Evolutionary conservation across 2,329 filamentous ascomycete species (phyloP).

Genomic region (Cadophora malorum): DNA sequence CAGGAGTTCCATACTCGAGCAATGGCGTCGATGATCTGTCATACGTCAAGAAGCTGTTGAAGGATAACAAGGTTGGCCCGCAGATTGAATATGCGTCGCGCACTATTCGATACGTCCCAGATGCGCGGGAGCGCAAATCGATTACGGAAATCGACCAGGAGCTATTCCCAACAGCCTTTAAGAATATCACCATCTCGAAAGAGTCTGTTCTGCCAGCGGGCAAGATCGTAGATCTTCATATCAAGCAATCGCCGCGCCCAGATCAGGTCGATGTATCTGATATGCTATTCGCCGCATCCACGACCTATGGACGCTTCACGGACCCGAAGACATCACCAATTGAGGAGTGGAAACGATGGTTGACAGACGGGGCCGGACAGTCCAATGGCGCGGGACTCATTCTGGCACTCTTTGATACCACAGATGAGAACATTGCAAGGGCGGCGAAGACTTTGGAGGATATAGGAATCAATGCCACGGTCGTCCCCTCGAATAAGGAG

Average conservation of each 20-base stretch:
- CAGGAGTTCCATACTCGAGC: conserved; percentile 15
- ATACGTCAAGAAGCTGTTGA: conserved; percentile 38
- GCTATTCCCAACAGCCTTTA: conserved; percentile 39
- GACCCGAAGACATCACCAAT: conserved; percentile 58
- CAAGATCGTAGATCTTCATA: conserved; percentile 38
- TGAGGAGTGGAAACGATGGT: conserved; percentile 65
- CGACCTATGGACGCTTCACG: conserved; percentile 62
- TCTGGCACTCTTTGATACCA: conserved; percentile 59
- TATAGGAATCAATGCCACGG: conserved; percentile 62
- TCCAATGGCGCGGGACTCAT: conserved; percentile 64
- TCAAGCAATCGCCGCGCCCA: conserved; percentile 53
- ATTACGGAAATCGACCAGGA: conserved; percentile 40
- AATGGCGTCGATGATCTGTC: conserved; percentile 32
- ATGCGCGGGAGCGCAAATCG: conserved; percentile 36
- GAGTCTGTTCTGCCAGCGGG: conserved; percentile 32
- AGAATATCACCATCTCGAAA: conserved; percentile 34
- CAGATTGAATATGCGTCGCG: conserved; percentile 42
- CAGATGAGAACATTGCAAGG: conserved; percentile 56
- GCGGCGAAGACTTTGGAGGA: conserved; percentile 54
- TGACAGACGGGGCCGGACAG: conserved; percentile 61
- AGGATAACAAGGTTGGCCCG: conserved; percentile 38
- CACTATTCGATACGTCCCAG: conserved; percentile 41
- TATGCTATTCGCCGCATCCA: conserved; percentile 66
- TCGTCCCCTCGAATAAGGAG: conserved; percentile 58
- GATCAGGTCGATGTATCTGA: conserved; percentile 59